These are phyloP conservation scores for Candida broadrunensis DNA, from an alignment of 805 yeast species.

Conservation along the genomic window DNA sequence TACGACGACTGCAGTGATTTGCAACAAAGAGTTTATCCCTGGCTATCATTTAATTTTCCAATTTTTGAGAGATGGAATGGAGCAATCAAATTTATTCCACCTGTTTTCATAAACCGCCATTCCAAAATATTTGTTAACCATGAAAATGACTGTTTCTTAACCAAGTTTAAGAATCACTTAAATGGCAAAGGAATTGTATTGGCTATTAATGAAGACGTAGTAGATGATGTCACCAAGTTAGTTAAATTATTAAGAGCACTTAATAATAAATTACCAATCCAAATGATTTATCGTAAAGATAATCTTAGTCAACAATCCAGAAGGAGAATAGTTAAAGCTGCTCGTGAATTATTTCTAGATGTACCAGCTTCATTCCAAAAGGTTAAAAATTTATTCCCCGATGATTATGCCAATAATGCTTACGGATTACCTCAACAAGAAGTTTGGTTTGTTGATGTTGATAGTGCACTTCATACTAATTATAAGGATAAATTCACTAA, in stretches of 20 bases:
- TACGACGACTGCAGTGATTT: conserved; percentile 23
- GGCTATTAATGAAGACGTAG: conserved; percentile 23
- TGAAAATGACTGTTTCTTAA: conserved; percentile 17
- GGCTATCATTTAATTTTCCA: conserved; percentile 37
- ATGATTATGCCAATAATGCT: conserved; percentile 9
- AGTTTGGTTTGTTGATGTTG: conserved; percentile 27
- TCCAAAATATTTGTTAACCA: neutral
- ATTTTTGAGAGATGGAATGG: conserved; percentile 40
- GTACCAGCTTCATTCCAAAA: conserved; percentile 19
- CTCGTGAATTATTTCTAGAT: conserved; percentile 12
- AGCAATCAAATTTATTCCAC: conserved; percentile 17
- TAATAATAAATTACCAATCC: conserved; percentile 27
- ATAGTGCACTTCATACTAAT: conserved; percentile 12
- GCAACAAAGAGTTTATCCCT: conserved; percentile 38
- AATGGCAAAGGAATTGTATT: conserved; percentile 32
- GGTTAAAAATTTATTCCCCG: conserved; percentile 16
- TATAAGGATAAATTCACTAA: conserved; percentile 29
- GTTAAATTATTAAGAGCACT: conserved; percentile 25
- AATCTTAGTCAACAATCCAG: conserved; percentile 21
- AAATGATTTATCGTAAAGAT: conserved; percentile 19
- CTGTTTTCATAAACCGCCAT: conserved; percentile 4
- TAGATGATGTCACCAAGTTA: conserved; percentile 17
- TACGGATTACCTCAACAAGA: conserved; percentile 27
- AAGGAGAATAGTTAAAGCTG: conserved; percentile 14
- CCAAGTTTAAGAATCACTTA: conserved; percentile 21